Base-by-base conservation (phyloP, 495 filamentous ascomycete genomes). In the Niebla homalea region DNA sequence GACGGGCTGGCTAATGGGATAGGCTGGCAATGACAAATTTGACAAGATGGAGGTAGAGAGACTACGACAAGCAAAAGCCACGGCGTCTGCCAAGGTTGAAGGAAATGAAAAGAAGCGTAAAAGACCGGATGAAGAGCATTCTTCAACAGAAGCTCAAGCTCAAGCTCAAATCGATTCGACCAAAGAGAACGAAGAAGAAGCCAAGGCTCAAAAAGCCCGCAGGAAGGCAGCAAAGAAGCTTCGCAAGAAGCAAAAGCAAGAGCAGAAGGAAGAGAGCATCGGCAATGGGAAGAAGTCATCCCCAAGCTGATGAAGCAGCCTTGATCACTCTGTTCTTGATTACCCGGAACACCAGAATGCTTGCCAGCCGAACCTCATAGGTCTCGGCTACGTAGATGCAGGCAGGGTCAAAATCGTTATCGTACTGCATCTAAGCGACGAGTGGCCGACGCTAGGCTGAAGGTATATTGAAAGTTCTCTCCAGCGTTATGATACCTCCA, bases 1-100 rank as follows among this genome's bases (percentile, higher is more conserved):
- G 12, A 6, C 2, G 26, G 3, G 26, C 26, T 32, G 26, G 26
- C 26, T 32, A 10, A 32, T 10, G 12, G 12, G 1, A 11, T 32
- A 81, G 79, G 67, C 77, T 49, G 81, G 80, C 25, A 85, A 85
- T 55, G 74, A 83, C 14, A 77, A 77, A 58, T 64, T 71, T 44
- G 77, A 80, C 44, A 49, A 74, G 4, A 70, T 78, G 51, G 62
- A 68, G 32, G 76, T 74, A 15, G 76, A 78, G 50, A 62, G 64
- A 48, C 57, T 72, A 54, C 75, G 71, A 11, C 74, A 71, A 48
- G 72, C 80, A 58, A 71, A 65, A 43, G 72, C 71, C 15, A 68
- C 60, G 10, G 71, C 72, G 14, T 63, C 73, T 50, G 53, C 73
- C 21, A 79, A 73, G 54, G 75, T 77, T 35, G 60, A 66, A 40